Conservation (phyloP, 331 rosid species). For the Quercus phellos region DNA sequence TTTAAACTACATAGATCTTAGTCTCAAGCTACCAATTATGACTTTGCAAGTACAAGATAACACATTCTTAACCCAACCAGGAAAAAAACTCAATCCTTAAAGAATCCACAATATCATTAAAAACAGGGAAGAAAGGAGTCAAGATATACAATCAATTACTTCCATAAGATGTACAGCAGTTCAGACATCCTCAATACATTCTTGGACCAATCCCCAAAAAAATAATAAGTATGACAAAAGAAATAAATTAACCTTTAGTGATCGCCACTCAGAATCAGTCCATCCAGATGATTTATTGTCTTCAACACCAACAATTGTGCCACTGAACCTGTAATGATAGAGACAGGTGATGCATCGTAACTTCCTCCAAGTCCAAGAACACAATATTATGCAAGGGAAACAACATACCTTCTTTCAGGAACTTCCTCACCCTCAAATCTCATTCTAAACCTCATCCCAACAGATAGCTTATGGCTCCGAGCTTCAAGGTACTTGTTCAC, state of each 20-base stretch:
- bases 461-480: conserved; percentile 75
- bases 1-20: too few species aligned
- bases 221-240: neutral
- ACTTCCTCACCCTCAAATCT: conserved; percentile 99
- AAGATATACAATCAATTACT: neutral
- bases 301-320: conserved; percentile 95
- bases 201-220: conserved; percentile 7
- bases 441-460: conserved; percentile 98
- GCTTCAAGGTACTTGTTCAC: conserved; percentile 95
- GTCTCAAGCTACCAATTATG: too few species aligned
- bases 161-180: neutral
- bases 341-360: conserved; percentile 8
- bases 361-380: conserved; percentile 1
- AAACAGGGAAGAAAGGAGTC: neutral
- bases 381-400: conserved; percentile 3
- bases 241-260: conserved; percentile 59
- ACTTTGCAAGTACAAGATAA: too few species aligned
- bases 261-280: conserved; percentile 95
- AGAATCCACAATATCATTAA: neutral
- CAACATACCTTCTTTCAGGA: conserved; percentile 87
- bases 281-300: conserved; percentile 69
- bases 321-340: conserved; percentile 69
- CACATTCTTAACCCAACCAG: too few species aligned
- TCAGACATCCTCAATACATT: neutral
- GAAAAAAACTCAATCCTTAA: neutral